Base-by-base conservation (phyloP, 2,329 filamentous ascomycete genomes). In the Scolecobasidium constrictum region DNA sequence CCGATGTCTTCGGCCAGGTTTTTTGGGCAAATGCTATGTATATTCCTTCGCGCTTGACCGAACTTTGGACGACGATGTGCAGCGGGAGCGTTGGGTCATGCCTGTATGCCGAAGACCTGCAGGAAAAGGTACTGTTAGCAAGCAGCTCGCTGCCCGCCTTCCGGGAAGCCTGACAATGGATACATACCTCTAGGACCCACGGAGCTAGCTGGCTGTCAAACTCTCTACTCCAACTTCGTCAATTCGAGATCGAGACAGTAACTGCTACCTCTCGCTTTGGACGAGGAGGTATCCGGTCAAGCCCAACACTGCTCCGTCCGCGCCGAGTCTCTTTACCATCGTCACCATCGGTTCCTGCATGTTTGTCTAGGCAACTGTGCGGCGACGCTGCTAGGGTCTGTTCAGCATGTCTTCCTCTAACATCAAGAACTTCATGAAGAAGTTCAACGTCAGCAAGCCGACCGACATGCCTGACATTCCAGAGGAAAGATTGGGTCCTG, bases 381-480 rank as follows among this genome's bases (percentile, higher is more conserved):
- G 26, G 26, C 26, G 9, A 9, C n/a, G 26, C 26, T 31, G 26
- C n/a, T n/a, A 7, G 26, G 9, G 9, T 9, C 26, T 31, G 28
- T 39, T 35, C 40, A 43, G 20, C 19, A 43, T 43, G 40, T 41
- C 38, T 2, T 23, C 26, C 11, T 41, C 38, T 9, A 43, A 37
- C 40, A 44, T 44, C 22, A 44, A 44, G 23, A 38, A 44, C 9
- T 44, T 44, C 23, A 44, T 44, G 18, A 38, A 39, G 15, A 31
- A 34, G 15, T 37, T 43, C 40, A 43, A 43, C 20, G 31, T 43
- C 31, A 43, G 34, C 34, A 35, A 37, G 34, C 42, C 42, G n/a
- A 44, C 40, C 19, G 40, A 42, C 26, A 35, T 42, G 40, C 34
- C 40, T 20, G 40, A 42, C 13, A 42, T 42, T 20, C 40, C 40